Percentiles rank a stretch among this genome's conserved stretches.
These are phyloP conservation scores for Suhomyces tanzawaensis DNA, from an alignment of 805 yeast genomes.

Conservation along the genomic window DNA sequence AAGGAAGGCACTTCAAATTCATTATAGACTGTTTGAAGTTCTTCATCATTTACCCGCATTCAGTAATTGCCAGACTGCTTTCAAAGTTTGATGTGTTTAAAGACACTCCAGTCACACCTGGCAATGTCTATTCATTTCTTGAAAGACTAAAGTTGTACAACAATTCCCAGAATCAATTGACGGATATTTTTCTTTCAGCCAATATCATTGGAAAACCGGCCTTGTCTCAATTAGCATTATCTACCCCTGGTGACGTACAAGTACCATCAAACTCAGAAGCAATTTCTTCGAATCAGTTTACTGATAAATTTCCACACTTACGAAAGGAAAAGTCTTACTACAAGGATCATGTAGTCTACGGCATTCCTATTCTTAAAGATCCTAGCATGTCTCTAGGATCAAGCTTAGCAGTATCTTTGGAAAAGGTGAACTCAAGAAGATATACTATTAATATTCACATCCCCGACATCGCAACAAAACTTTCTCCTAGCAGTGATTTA, in stretches of 20 bases:
- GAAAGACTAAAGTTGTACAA: slow-evolving; percentile 22
- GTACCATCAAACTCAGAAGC: slow-evolving; percentile 6
- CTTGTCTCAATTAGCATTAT: slow-evolving; percentile 16
- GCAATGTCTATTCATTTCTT: slow-evolving; percentile 14
- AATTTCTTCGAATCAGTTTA: slow-evolving; percentile 5
- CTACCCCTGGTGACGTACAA: slow-evolving; percentile 18
- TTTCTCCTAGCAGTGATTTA: slow-evolving; percentile 27
- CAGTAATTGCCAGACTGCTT: slow-evolving; percentile 11
- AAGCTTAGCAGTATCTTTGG: slow-evolving; percentile 35
- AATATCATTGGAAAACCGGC: slow-evolving; percentile 21
- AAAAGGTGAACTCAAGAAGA: slow-evolving; percentile 34
- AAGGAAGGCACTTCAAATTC: slow-evolving; percentile 22
- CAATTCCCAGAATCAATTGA: slow-evolving; percentile 17
- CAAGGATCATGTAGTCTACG: slow-evolving; percentile 32
- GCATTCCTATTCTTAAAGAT: slow-evolving; percentile 16
- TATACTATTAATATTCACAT: slow-evolving; percentile 38
- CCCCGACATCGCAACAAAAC: slow-evolving; percentile 38
- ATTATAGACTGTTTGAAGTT: slow-evolving; percentile 30
- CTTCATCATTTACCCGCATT: slow-evolving; percentile 34
- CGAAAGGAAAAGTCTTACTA: slow-evolving; percentile 21
- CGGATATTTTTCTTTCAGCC: slow-evolving; percentile 31
- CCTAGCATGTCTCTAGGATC: not conserved
- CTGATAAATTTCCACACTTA: slow-evolving; percentile 33
- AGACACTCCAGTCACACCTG: slow-evolving; percentile 4
- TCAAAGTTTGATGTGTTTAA: slow-evolving; percentile 5